Base-by-base conservation (phyloP, 2,329 filamentous ascomycete species). In the Aureobasidium sp. region DNA sequence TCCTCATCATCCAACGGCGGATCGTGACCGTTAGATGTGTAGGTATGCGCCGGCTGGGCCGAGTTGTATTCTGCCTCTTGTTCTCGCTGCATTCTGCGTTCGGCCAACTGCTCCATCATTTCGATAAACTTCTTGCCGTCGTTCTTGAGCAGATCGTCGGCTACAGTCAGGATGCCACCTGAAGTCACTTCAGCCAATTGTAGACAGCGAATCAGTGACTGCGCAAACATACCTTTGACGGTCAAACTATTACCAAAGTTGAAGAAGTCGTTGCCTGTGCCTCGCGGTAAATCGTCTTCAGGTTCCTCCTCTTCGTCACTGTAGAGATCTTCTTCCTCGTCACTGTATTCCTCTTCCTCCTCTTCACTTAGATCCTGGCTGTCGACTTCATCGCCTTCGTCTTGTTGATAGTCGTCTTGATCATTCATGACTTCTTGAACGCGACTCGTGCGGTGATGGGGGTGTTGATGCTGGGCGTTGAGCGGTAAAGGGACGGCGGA, bases 41-140 rank as follows among this genome's bases (percentile, higher is more conserved):
- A 76, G 22, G 65, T 65, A 68, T 83, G 78, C 59, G 75, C 73
- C 49, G 76, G 71, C 65, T 78, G 77, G 58, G 80, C 78, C 53
- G 84, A 76, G 65, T 83, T 77, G 63, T 81, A 81, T 61, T 84
- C 83, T 47, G 88, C 88, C 67, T 96, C 90, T 72, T 93, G 90
- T 74, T 97, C 91, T 62, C 93, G 85, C 66, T 90, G 88, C 91
- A 98, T 96, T 63, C 93, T 83, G 63, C 91, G 88, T 73, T 98
- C 93, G 32, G 93, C 93, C 63, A 98, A 80, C 73, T 97, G 91
- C 70, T 98, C 93, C 93, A 98, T 98, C 93, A 98, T 98, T 70
- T 98, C 93, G 71, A 98, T 98, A 74, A 98, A 98, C 67, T 95
- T 95, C 71, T 95, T 95, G 64, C 93, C 93, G 71, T 98, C 93